Evolutionary conservation across 352 stramenopile species (phyloP).

Genomic region (Pythium oligandrum): DNA sequence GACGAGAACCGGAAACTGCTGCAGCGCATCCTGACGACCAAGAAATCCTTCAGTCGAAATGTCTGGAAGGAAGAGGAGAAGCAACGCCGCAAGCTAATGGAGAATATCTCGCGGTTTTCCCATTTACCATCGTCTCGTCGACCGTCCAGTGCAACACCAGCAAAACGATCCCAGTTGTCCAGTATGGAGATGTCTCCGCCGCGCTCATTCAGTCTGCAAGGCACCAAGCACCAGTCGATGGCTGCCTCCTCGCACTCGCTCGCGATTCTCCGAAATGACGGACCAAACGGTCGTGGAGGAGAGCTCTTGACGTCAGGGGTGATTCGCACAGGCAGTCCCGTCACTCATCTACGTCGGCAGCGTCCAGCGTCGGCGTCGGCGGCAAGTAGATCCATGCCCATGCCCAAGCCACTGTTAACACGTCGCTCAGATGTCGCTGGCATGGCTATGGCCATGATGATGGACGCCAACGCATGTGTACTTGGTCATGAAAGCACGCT

Average conservation of each 20-base stretch:
- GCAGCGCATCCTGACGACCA: constrained; percentile 36
- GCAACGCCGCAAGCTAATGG: constrained; percentile 32
- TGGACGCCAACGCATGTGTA: too few species aligned
- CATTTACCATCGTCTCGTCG: constrained; percentile 1
- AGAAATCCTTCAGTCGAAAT: constrained; percentile 37
- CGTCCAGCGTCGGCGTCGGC: background rate
- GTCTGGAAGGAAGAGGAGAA: constrained; percentile 32
- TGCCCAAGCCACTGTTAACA: too few species aligned
- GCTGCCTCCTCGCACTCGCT: background rate
- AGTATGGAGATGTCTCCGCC: too few species aligned
- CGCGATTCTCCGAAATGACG: too few species aligned
- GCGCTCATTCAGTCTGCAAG: too few species aligned
- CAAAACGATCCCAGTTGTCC: too few species aligned
- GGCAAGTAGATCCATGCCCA: too few species aligned
- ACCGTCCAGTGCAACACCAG: too few species aligned
- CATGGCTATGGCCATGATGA: too few species aligned
- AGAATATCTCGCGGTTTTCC: constrained; percentile 35
- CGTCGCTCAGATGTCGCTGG: too few species aligned
- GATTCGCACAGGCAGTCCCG: constrained; percentile 2
- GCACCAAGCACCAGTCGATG: constrained; percentile 2
- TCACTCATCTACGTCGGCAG: background rate
- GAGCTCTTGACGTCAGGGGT: background rate
- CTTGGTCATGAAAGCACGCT: too few species aligned
- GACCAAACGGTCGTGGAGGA: too few species aligned
- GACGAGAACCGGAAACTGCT: constrained; percentile 51